Conservation (phyloP, 1,284 basidiomycete genomes). For the Papiliotrema fonsecae region DNA sequence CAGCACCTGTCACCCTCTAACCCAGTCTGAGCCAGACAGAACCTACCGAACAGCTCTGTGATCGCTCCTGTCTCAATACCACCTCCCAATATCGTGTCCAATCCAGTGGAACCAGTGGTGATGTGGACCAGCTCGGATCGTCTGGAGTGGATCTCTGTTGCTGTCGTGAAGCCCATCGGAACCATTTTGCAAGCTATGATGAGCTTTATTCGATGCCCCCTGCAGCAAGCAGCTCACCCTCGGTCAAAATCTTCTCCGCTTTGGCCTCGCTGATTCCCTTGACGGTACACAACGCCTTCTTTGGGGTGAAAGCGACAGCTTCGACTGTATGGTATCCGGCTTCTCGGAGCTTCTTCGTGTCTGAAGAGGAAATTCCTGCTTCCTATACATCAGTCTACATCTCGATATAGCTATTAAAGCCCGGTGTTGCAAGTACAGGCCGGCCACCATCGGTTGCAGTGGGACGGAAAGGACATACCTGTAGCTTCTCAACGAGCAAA, state of each 20-base stretch:
- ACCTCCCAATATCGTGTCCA: constrained; percentile 92
- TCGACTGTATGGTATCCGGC: constrained; percentile 93
- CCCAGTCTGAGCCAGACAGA: background rate
- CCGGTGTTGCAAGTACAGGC: background rate
- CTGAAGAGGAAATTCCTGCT: constrained; percentile 81
- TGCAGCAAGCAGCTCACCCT: constrained; percentile 57
- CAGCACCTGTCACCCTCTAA: background rate
- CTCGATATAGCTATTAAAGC: too few relatives aligned
- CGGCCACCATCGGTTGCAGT: background rate
- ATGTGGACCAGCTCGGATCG: constrained; percentile 96
- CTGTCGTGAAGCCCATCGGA: constrained; percentile 96
- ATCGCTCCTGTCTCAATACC: constrained; percentile 98
- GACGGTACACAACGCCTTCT: constrained; percentile 84
- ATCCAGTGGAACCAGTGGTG: constrained; percentile 91
- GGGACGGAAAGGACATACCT: constrained; percentile 43
- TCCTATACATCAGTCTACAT: constrained; percentile 53
- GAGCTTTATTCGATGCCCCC: background rate
- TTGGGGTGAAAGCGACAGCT: constrained; percentile 93
- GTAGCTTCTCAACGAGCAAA: constrained; percentile 73
- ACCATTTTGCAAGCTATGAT: constrained; percentile 84
- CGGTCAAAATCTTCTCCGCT: constrained; percentile 90
- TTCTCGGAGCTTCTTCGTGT: constrained; percentile 91
- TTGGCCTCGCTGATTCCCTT: constrained; percentile 98
- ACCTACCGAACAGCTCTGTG: constrained; percentile 85
- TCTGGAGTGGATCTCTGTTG: constrained; percentile 92